Percentiles rank a stretch among this genome's conserved stretches.
Evolutionary conservation across 371 early-diverging fungal species (phyloP).

Genomic region (Mucor irregularis): DNA sequence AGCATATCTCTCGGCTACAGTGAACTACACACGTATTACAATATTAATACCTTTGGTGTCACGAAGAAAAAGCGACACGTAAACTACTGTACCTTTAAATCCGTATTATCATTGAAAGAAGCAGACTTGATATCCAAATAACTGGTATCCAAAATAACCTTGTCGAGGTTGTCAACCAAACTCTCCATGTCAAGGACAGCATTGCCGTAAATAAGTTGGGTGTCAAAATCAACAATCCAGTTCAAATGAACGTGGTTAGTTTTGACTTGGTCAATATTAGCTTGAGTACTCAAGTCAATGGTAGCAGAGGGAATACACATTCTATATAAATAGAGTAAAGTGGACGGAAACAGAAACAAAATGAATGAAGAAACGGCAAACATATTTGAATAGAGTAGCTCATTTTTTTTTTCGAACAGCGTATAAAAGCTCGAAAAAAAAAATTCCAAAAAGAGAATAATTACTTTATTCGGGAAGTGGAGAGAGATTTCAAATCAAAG

Average conservation of each 20-base stretch:
- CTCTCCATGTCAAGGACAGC: constrained; percentile 62
- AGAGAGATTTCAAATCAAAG: no score
- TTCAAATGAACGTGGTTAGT: constrained; percentile 78
- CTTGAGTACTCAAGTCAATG: constrained; percentile 61
- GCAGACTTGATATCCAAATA: constrained; percentile 61
- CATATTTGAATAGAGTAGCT: no score
- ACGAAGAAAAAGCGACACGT: neutral
- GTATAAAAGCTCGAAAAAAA: no score
- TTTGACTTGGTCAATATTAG: constrained; percentile 76
- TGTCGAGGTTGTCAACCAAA: constrained; percentile 47
- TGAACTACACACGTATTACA: constrained; percentile 38
- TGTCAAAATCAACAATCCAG: constrained; percentile 76
- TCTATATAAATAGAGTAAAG: constrained; percentile 9
- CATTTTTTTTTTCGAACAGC: no score
- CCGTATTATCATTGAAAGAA: constrained; percentile 26
- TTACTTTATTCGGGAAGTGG: no score
- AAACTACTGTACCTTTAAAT: constrained; percentile 41
- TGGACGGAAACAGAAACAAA: constrained; percentile 7
- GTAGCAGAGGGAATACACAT: constrained; percentile 20
- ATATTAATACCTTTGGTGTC: no score
- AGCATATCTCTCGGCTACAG: constrained; percentile 56
- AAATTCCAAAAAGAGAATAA: no score
- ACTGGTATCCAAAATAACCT: constrained; percentile 81
- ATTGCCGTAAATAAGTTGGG: constrained; percentile 64
- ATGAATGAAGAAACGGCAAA: constrained; percentile 13